Evolutionary conservation across 805 yeast species (phyloP).

Genomic region (Danielia reshetovae): DNA sequence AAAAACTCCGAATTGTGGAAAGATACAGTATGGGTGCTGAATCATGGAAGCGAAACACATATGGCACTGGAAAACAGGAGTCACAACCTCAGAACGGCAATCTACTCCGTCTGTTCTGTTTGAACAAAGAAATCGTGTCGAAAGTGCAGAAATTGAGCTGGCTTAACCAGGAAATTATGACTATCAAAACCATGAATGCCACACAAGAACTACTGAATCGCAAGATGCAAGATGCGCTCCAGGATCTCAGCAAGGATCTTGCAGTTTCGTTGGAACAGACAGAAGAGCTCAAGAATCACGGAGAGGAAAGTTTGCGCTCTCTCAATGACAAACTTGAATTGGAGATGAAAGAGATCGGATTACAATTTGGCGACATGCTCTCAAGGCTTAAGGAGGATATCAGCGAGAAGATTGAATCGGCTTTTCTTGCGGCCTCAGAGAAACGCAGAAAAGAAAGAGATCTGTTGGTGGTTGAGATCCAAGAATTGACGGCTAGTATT

Average conservation of each 20-base stretch:
- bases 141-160: constrained; percentile 8
- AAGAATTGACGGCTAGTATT: constrained; percentile 2
- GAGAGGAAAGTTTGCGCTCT: constrained; percentile 18
- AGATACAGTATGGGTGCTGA: not conserved
- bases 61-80: not conserved
- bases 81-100: no score
- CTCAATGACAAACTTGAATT: constrained; percentile 16
- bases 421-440: constrained; percentile 23
- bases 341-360: constrained; percentile 18
- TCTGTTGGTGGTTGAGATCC: constrained; percentile 7
- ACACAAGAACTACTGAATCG: constrained; percentile 33
- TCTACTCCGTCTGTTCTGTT: not conserved
- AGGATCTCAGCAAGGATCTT: constrained; percentile 34
- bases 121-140: constrained; percentile 4
- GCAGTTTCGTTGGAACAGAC: constrained; percentile 32
- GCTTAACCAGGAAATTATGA: constrained; percentile 17
- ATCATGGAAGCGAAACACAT: no score
- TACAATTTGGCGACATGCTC: constrained; percentile 20
- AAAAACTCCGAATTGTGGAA: constrained; percentile 3
- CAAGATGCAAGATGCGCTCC: constrained; percentile 30
- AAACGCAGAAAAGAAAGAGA: not conserved
- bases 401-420: constrained; percentile 31
- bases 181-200: constrained; percentile 34
- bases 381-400: constrained; percentile 25
- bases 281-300: constrained; percentile 23